Evolutionary conservation across 2,329 filamentous ascomycete genomes (phyloP), one percentile per base, ranked within the genome.

Genomic region (Fusarium cyanostomum): DNA sequence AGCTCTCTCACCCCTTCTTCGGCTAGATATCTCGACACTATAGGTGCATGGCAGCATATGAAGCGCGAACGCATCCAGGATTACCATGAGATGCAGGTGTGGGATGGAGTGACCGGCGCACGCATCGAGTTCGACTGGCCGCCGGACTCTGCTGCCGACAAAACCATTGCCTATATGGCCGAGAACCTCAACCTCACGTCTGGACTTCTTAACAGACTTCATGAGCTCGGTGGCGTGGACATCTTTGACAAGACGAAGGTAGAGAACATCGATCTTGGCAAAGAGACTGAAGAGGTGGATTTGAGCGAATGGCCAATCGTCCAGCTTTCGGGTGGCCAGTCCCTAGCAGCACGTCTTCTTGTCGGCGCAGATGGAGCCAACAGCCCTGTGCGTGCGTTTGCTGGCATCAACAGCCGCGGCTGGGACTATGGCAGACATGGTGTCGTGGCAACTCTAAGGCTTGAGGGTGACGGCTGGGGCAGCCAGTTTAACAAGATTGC

Each of bases 81-180:
- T 1, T 99, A 97, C 76, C 89, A 96, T 58, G 91, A 94, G 70
- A 99, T 99, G 95, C 91, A 97, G 75, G 95, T 98, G 28, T 99
- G 96, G 95, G 95, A 99, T 75, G 96, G 94, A 62, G 87, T 97
- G 54, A 92, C 91, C 35, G 93, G 88, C 57, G 92, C 93, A 31
- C 87, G 89, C 68, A 95, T 99, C 74, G 90, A 92, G 68, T 99
- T 99, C 76, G 91, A 95, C 78, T 91, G 89, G 89, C 77, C 77
- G 18, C 79, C 79, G 6, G 75, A 73, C 38, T 74, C 79, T 33
- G 80, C 82, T 70, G 66, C 59, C 74, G 79, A 80, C 72, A 85
- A 82, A 59, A 91, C 88, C 2, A 92, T 99, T 67, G 95, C 95
- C 9, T 97, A 95, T 74, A 99, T 99, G 94, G 92, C 89, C 37